A percentile compares a stretch with the other conserved stretches of the same genome.
Evolutionary conservation across 192 early-diverging fungal species (phyloP).

Genomic region (Podila minutissima): DNA sequence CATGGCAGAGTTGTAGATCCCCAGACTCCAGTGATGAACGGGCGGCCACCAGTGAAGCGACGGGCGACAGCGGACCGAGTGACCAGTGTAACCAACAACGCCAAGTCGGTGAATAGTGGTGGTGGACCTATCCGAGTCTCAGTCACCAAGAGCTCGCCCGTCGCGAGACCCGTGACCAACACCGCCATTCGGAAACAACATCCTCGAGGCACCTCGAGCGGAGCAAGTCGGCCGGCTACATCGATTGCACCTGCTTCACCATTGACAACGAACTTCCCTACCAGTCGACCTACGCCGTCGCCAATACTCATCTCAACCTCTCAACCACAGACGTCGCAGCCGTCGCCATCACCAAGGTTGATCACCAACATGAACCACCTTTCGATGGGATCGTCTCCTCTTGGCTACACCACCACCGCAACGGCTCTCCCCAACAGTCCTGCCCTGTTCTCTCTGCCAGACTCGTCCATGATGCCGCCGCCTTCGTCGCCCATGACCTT

Average conservation of each 20-base stretch:
- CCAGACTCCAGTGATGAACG: slow-evolving; percentile 9
- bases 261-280: slow-evolving; percentile 7
- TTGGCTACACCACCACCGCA: neutral
- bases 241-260: slow-evolving; percentile 12
- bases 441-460: slow-evolving; percentile 30
- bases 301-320: slow-evolving; percentile 31
- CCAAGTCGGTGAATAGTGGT: neutral
- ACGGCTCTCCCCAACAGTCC: slow-evolving; percentile 3
- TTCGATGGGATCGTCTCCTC: slow-evolving; percentile 28
- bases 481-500: slow-evolving; percentile 30
- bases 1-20: slow-evolving; percentile 13
- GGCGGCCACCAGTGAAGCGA: slow-evolving; percentile 30
- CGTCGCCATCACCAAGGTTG: slow-evolving; percentile 33
- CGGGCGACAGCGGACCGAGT: slow-evolving; percentile 26
- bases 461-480: slow-evolving; percentile 39
- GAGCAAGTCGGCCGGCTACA: neutral
- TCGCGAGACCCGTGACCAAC: slow-evolving; percentile 11
- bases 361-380: slow-evolving; percentile 34
- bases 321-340: slow-evolving; percentile 7
- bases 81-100: neutral
- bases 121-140: slow-evolving; percentile 10
- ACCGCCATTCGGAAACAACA: slow-evolving; percentile 14
- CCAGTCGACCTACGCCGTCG: slow-evolving; percentile 12
- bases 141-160: slow-evolving; percentile 28
- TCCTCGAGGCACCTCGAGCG: neutral